Evolutionary conservation across 331 rosid genomes (phyloP), one percentile per base, ranked within the genome.

Genomic region (Acacia concinna): DNA sequence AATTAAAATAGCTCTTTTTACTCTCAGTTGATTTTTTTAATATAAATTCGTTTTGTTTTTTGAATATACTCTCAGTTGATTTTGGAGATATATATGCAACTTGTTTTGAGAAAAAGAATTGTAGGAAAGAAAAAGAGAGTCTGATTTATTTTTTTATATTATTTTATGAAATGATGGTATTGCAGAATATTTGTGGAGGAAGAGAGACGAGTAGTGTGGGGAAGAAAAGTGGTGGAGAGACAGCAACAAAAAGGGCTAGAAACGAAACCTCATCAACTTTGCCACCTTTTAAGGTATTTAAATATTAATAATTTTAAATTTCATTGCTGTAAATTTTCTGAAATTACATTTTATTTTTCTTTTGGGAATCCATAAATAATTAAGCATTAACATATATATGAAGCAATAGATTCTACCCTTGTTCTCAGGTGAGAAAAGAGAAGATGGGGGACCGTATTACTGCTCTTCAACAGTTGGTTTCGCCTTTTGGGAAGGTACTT

Each of bases 361-460:
- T 41, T 76, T 75, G 78, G 72, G 54, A 71, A 41, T 64, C 63
- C 73, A 62, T 44, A 63, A 43, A 65, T 18, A n/a, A n/a, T n/a
- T n/a, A 82, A 46, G 75, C 17, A 78, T 46, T 77, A 73, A 86
- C 82, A 84, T 68, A 77, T 75, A 69, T 32, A 78, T 80, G 79
- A 80, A 69, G 43, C 23, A 65, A 40, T 43, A 27, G 13, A 14
- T 54, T 40, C 71, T 57, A 23, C 62, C 67, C 6, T 62, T 88
- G 67, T 4, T 85, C 60, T 59, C 82, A 93, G 97, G 97, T 93
- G 83, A 88, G 97, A 85, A 93, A 93, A 86, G 97, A 93, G 90
- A 93, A 93, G 92, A 90, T 93, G 94, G 97, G 97, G 84, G 97
- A 93, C 97, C 87, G 97, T 88, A 88, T 93, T 91, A 93, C 97